phyloP scores from a whole-genome alignment of 2,329 filamentous ascomycete species.

The Camillea tinctor region DNA sequence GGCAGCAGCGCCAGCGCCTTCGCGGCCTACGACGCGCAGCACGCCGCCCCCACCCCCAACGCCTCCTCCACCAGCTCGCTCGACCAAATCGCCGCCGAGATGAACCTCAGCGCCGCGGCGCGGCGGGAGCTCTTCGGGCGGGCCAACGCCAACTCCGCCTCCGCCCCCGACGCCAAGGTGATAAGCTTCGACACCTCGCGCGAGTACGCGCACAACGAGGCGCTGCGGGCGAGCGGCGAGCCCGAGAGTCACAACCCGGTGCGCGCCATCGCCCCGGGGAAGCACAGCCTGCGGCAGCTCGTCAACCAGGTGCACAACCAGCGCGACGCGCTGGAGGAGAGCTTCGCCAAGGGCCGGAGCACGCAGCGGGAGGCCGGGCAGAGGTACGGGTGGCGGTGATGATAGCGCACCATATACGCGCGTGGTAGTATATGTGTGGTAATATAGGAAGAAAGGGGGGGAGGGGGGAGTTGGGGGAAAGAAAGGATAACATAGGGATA shows the following conservation, averaged over 20 bases:
- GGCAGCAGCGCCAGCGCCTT: conserved; percentile 32
- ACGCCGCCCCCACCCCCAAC: conserved; percentile 29
- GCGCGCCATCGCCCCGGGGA: conserved; percentile 77
- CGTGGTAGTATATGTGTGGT: too few species aligned
- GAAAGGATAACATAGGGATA: too few species aligned
- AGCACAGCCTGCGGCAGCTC: conserved; percentile 85
- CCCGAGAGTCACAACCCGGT: conserved; percentile 74
- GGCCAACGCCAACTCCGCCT: conserved; percentile 36
- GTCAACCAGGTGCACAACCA: conserved; percentile 81
- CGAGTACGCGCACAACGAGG: conserved; percentile 85
- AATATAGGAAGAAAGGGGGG: too few species aligned
- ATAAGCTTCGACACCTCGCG: conserved; percentile 85
- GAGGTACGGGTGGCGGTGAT: conserved; percentile 73
- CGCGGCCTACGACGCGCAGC: conserved; percentile 33
- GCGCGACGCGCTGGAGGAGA: conserved; percentile 85
- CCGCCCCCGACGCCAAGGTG: conserved; percentile 52
- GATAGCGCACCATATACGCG: too few species aligned
- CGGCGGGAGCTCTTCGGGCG: conserved; percentile 85
- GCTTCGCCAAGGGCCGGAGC: conserved; percentile 76
- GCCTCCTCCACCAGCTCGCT: conserved; percentile 51
- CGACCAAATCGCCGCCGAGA: conserved; percentile 68
- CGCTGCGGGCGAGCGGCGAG: conserved; percentile 67
- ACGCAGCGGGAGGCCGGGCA: conserved; percentile 80
- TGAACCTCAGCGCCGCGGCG: conserved; percentile 76
- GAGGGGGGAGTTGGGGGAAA: too few species aligned